Evolutionary conservation across 2,329 filamentous ascomycete genomes (phyloP).

Genomic region (Penicillium sp.): DNA sequence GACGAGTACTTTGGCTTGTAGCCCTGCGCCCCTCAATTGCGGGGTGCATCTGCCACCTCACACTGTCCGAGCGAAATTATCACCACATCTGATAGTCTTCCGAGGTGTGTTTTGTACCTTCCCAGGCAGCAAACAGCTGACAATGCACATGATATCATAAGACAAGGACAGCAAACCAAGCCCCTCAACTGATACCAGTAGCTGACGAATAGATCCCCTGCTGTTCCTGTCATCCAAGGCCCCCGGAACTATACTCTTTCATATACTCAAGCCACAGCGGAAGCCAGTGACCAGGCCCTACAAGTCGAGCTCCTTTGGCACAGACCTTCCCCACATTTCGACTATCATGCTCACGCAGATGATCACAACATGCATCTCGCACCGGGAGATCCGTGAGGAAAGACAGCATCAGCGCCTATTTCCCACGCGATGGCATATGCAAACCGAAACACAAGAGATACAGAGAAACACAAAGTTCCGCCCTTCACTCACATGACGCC

Average conservation of each 20-base stretch:
- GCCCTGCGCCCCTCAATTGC: slow-evolving; percentile 14
- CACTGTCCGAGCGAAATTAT: slow-evolving; percentile 15
- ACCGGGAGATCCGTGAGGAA: slow-evolving; percentile 6
- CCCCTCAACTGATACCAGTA: neutral
- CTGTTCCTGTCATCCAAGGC: neutral
- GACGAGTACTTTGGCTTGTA: neutral
- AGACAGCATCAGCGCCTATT: slow-evolving; percentile 1
- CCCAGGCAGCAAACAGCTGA: neutral
- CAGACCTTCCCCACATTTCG: slow-evolving; percentile 7
- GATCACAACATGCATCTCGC: slow-evolving; percentile 6
- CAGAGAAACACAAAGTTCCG: neutral
- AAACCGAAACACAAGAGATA: neutral
- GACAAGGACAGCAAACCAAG: slow-evolving; percentile 1
- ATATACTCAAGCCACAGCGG: slow-evolving; percentile 3
- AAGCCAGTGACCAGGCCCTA: slow-evolving; percentile 1
- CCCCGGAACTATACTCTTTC: neutral
- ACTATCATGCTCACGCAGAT: slow-evolving; percentile 1
- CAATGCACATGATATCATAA: neutral
- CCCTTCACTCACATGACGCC: slow-evolving; percentile 2
- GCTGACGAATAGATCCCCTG: neutral
- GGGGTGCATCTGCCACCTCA: slow-evolving; percentile 22
- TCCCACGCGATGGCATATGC: slow-evolving; percentile 4
- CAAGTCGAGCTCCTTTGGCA: neutral
- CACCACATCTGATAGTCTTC: neutral
- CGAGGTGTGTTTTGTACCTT: neutral